Evolutionary conservation across 192 early-diverging fungal genomes (phyloP).

Genomic region (Chytriomyces sp.): DNA sequence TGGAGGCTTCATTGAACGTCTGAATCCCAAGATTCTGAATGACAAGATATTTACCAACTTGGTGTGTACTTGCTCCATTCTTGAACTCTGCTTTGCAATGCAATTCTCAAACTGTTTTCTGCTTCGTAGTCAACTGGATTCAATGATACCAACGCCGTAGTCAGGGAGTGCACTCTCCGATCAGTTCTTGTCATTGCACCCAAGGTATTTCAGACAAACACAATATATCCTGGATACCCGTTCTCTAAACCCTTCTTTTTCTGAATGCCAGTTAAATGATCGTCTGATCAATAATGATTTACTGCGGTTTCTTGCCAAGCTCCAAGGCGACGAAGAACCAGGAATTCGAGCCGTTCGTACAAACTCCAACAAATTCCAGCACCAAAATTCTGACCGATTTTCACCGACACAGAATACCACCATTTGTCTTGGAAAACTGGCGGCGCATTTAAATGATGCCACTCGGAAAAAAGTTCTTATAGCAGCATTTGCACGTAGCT

Average conservation of each 20-base stretch:
- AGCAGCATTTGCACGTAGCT: slow-evolving; percentile 79
- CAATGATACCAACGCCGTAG: slow-evolving; percentile 80
- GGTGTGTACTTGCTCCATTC: slow-evolving; percentile 45
- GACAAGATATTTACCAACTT: slow-evolving; percentile 89
- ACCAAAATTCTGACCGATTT: no score
- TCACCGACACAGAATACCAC: slow-evolving; percentile 71
- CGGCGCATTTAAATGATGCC: slow-evolving; percentile 72
- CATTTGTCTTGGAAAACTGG: slow-evolving; percentile 93
- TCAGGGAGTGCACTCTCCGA: slow-evolving; percentile 72
- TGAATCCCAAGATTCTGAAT: slow-evolving; percentile 70
- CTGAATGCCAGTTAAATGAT: slow-evolving; percentile 63
- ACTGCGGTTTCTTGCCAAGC: slow-evolving; percentile 83
- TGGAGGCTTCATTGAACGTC: slow-evolving; percentile 69
- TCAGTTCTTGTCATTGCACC: slow-evolving; percentile 62
- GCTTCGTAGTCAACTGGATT: slow-evolving; percentile 77
- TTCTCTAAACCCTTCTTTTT: background rate
- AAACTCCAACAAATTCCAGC: background rate
- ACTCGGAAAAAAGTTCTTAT: slow-evolving; percentile 81
- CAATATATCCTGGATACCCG: no score
- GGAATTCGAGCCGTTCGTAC: slow-evolving; percentile 80
- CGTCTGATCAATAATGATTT: slow-evolving; percentile 83
- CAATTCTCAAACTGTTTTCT: background rate
- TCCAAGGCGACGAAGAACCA: slow-evolving; percentile 89
- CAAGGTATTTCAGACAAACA: slow-evolving; percentile 53
- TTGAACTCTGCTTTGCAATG: slow-evolving; percentile 4